A percentile compares a stretch with the other conserved stretches of the same genome.
These are phyloP conservation scores for Apophysomyces elegans DNA, from an alignment of 371 early-diverging fungal species.

Conservation along the genomic window DNA sequence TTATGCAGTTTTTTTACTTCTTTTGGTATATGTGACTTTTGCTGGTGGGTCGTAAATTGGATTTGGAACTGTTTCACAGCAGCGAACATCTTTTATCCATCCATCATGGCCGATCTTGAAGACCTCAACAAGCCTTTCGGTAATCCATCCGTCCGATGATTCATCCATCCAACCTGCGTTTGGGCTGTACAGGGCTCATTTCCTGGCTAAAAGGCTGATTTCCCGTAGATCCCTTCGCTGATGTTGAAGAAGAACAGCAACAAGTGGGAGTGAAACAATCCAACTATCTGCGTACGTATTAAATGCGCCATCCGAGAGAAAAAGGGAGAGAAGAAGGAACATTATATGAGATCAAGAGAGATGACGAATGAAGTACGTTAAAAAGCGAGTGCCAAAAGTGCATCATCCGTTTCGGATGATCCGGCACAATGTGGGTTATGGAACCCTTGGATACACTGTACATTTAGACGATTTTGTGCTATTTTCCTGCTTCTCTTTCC, in stretches of 20 bases:
- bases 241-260: slow-evolving; percentile 69
- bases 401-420: slow-evolving; percentile 23
- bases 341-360: slow-evolving; percentile 1
- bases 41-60: neutral
- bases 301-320: neutral
- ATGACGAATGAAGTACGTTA: neutral
- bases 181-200: slow-evolving; percentile 11
- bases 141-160: slow-evolving; percentile 17
- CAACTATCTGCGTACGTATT: slow-evolving; percentile 78
- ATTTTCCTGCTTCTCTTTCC: neutral
- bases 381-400: neutral
- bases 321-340: slow-evolving; percentile 15
- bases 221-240: slow-evolving; percentile 77
- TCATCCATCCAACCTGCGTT: slow-evolving; percentile 3
- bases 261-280: slow-evolving; percentile 44
- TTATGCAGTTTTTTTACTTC: neutral
- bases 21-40: neutral
- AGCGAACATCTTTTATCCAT: slow-evolving; percentile 15
- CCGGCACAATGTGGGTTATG: slow-evolving; percentile 13
- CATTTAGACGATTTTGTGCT: neutral
- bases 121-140: slow-evolving; percentile 48
- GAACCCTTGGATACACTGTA: neutral
- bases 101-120: slow-evolving; percentile 44
- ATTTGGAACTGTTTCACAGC: neutral
- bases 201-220: slow-evolving; percentile 14